Evolutionary conservation across 257 asterid species (phyloP), one percentile per base, ranked within the genome.

Genomic region (Solanum pinnatisectum): DNA sequence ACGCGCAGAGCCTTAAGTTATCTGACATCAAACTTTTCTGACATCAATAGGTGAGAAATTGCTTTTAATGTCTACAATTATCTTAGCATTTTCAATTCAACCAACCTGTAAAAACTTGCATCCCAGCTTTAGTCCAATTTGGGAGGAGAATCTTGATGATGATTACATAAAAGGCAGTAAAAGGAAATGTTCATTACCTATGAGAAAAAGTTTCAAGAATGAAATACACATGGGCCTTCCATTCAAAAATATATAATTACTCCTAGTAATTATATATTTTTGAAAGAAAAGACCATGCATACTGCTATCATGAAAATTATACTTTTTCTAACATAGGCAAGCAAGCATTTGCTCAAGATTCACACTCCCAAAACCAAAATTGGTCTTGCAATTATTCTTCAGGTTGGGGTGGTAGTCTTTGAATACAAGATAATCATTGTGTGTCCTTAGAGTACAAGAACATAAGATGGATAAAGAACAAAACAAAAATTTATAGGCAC

Each of bases 221-320:
- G 49, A 32, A 37, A 70, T 60, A 81, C 81, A 86, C 89, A 71
- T 82, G 90, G 82, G 81, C 63, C 85, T 89, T 89, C 44, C 91
- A 89, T 89, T 89, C 91, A 89, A 89, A 89, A 89, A 89, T 20
- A 88, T 88, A 86, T 70, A 79, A 1, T 14, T 30, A 63, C 49
- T 9, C 6, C 49, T 30, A 30, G 12, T 12, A 37, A 14, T 25
- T 79, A 89, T 59, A 88, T 82, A 39, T 36, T 89, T 89, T 71
- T 82, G 91, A 89, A 72, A 52, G 86, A 84, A 83, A 87, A 46
- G 68, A 83, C 56, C 87, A 83, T 42, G 85, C 67, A 79, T 79
- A 79, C 15, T 44, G 65, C 67, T 8, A 79, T 79, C 84, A 79
- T 79, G 84, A 79, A 79, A 79, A 79, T 14, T 44, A 79, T 44